Percentiles rank a stretch among this genome's conserved stretches.
Conservation (phyloP, 371 early-diverging fungal species). For the Mortierella sp. region DNA sequence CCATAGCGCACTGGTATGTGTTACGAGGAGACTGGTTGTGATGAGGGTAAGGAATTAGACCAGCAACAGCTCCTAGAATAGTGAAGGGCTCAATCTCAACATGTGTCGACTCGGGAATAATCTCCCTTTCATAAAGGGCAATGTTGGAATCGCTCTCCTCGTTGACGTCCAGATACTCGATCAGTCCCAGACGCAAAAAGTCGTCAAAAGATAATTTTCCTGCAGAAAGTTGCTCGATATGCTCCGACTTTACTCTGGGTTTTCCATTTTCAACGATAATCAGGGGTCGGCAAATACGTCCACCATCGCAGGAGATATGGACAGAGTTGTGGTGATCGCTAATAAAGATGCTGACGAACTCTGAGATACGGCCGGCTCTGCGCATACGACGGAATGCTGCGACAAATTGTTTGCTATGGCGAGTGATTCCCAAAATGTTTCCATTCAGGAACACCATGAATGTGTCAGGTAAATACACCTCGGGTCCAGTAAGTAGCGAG, state of each 20-base stretch:
- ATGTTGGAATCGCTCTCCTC: constrained; percentile 98
- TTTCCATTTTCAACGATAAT: constrained; percentile 94
- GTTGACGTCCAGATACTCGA: constrained; percentile 99
- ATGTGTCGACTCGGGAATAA: constrained; percentile 92
- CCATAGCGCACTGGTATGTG: constrained; percentile 18
- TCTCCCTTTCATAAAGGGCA: constrained; percentile 90
- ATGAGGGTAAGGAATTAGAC: constrained; percentile 99
- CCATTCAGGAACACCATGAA: constrained; percentile 95
- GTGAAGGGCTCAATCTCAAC: constrained; percentile 99
- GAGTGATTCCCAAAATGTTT: constrained; percentile 90
- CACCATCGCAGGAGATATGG: constrained; percentile 97
- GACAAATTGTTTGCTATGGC: constrained; percentile 84
- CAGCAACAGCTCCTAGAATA: constrained; percentile 98
- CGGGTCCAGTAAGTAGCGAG: constrained; percentile 83
- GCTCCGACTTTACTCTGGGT: constrained; percentile 78
- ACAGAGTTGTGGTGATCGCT: constrained; percentile 89
- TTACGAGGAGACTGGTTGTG: constrained; percentile 99
- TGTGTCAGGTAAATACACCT: constrained; percentile 80
- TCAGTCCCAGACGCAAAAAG: constrained; percentile 92
- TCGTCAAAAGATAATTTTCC: constrained; percentile 89
- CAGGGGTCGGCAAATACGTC: constrained; percentile 98
- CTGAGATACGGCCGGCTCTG: constrained; percentile 88
- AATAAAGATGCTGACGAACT: constrained; percentile 95
- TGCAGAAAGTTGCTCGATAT: constrained; percentile 74
- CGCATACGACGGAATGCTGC: constrained; percentile 87